Base-by-base conservation (phyloP, 495 filamentous ascomycete species). In the Hypoxylon subgilvum region DNA sequence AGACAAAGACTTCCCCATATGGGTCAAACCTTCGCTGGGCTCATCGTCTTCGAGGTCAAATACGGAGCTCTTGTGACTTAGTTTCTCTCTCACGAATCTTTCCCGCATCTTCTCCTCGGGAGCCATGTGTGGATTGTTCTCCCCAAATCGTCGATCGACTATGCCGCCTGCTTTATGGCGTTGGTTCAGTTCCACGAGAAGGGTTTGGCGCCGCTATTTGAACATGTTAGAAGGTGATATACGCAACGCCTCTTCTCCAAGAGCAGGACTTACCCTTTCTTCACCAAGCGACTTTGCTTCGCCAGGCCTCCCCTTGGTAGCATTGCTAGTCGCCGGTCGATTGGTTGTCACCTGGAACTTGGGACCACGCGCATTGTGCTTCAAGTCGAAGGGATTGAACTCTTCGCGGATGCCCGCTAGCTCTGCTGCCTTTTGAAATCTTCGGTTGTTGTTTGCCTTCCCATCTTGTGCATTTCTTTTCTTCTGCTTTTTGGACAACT, bases 381-480 rank as follows among this genome's bases (percentile, higher is more conserved):
- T 91, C 70, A 95, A 82, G 71, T 98, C 94, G 71, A 97, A 98
- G 2, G 94, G 94, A 73, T 97, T 97, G 84, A 97, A 97, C 61
- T 90, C 84, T 53, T 97, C 92, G 59, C 94, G 88, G 68, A 97
- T 96, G 42, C 82, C 82, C 65, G 89, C 82, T 45, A 98, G 77
- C 10, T 88, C 89, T 35, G 82, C 83, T 62, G 85, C 82, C 48
- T 87, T 82, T 72, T 90, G 82, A n/a, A 88, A 82, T 44, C 84
- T 79, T 60, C 88, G 86, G 60, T 89, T 84, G 60, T 89, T 84
- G 57, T 83, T 81, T 40, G 77, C 77, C 39, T 78, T 79, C 31
- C 82, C 82, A 68, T 84, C 79, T 68, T 86, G 85, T 30, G 80
- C 82, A 70, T 86, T 84, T 71, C 88, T 82, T 64, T 86, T 88